A percentile compares a stretch with the other conserved stretches of the same genome.
Conservation (phyloP, 2,329 filamentous ascomycete species). For the Metarhizium rileyi region DNA sequence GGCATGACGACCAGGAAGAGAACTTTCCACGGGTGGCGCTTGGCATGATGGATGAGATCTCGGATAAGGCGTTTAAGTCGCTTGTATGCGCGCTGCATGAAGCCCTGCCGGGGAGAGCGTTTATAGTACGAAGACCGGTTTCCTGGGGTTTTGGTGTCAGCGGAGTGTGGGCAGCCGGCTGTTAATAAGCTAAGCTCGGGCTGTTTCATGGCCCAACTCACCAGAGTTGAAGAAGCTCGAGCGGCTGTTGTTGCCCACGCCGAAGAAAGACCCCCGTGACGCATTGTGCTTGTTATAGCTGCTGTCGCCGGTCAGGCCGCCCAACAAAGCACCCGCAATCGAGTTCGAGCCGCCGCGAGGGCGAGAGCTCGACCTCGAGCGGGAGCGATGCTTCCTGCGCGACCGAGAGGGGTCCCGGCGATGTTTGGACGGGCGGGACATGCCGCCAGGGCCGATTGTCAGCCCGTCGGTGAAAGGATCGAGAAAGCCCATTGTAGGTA, state of each 20-base stretch:
- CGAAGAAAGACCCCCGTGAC: constrained; percentile 37
- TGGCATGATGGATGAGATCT: constrained; percentile 72
- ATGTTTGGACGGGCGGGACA: constrained; percentile 17
- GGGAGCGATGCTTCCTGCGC: constrained; percentile 25
- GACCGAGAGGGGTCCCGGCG: constrained; percentile 19
- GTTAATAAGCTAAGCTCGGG: constrained; percentile 1
- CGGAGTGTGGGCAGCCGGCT: background rate
- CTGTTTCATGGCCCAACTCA: background rate
- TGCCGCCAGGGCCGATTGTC: constrained; percentile 6
- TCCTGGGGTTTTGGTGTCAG: constrained; percentile 7
- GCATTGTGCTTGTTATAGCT: constrained; percentile 30
- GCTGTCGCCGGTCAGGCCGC: constrained; percentile 18
- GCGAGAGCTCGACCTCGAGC: constrained; percentile 29
- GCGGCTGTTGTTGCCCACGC: constrained; percentile 33
- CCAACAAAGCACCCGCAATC: constrained; percentile 23
- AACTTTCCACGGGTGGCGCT: constrained; percentile 76
- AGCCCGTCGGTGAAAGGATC: constrained; percentile 19
- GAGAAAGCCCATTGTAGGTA: constrained; percentile 19
- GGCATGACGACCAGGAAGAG: constrained; percentile 83
- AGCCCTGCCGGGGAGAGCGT: constrained; percentile 71
- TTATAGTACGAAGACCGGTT: constrained; percentile 61
- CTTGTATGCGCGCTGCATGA: constrained; percentile 62
- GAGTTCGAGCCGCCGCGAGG: constrained; percentile 24
- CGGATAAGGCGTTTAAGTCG: constrained; percentile 71
- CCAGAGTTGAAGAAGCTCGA: constrained; percentile 37